phyloP scores from a whole-genome alignment of 805 yeast genomes.

The Suhomyces emberorum region DNA sequence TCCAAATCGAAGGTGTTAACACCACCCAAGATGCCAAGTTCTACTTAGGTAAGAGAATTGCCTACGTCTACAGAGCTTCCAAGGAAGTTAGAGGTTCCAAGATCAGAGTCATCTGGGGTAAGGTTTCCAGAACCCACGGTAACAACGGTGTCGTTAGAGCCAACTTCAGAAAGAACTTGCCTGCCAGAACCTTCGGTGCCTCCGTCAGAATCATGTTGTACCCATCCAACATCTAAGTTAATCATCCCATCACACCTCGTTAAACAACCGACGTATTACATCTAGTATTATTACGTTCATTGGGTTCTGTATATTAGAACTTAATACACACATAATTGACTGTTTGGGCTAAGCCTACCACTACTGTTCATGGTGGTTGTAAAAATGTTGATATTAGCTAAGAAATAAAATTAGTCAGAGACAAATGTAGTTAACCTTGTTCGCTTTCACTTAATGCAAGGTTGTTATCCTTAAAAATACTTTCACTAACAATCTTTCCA shows the following conservation, averaged over 20 bases:
- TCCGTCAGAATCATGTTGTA: conserved; percentile 99
- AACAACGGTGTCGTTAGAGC: conserved; percentile 98
- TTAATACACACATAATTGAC: conserved; percentile 4
- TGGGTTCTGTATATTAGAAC: conserved; percentile 8
- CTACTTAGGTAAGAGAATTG: conserved; percentile 99
- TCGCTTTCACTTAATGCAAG: not conserved
- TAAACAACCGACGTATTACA: conserved; percentile 1
- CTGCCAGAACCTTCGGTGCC: conserved; percentile 99
- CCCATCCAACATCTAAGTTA: conserved; percentile 96
- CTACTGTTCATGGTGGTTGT: too few relatives aligned
- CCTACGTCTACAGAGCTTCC: conserved; percentile 98
- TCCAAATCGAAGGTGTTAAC: conserved; percentile 95
- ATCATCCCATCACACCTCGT: conserved; percentile 4
- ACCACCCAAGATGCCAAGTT: conserved; percentile 93
- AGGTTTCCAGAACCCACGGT: conserved; percentile 98
- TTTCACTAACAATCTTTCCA: conserved; percentile 41
- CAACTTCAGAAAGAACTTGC: conserved; percentile 97
- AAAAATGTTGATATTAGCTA: not conserved
- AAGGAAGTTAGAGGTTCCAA: conserved; percentile 98
- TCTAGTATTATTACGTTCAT: conserved; percentile 4
- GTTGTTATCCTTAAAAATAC: not conserved
- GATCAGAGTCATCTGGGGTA: conserved; percentile 99
- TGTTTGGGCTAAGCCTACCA: too few relatives aligned
- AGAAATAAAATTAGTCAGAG: too few relatives aligned
- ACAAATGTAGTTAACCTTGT: not conserved